These are phyloP conservation scores for Petunia axillaris DNA, from an alignment of 257 asterid species.

Conservation along the genomic window DNA sequence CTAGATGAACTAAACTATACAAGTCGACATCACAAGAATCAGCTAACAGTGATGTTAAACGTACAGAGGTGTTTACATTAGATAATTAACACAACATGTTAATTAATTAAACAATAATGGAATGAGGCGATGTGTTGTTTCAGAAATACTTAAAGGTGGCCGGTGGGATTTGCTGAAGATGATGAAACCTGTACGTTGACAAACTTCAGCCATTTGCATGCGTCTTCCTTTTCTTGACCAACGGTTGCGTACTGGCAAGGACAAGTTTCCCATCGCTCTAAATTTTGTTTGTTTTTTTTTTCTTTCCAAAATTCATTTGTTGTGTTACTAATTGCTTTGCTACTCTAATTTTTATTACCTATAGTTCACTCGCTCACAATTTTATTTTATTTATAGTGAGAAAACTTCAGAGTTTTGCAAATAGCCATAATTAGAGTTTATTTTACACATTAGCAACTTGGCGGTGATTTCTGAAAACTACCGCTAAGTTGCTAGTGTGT, in stretches of 20 bases:
- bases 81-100: neutral
- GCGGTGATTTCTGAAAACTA: too few relatives aligned
- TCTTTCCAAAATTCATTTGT: neutral
- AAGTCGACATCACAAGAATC: neutral
- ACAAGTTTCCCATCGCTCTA: neutral
- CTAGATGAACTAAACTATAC: neutral
- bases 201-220: neutral
- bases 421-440: too few relatives aligned
- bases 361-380: too few relatives aligned
- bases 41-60: slow-evolving; percentile 8
- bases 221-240: too few relatives aligned
- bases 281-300: neutral
- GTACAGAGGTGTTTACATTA: neutral
- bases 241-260: neutral
- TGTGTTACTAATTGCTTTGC: neutral
- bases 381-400: too few relatives aligned
- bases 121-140: neutral
- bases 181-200: neutral
- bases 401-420: too few relatives aligned
- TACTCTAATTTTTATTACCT: neutral
- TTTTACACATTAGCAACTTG: too few relatives aligned
- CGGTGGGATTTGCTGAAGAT: neutral
- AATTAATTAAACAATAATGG: neutral
- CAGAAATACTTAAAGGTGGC: neutral
- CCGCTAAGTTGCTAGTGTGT: too few relatives aligned